These are phyloP conservation scores for Collybia nuda DNA, from an alignment of 768 basidiomycete genomes.

Conservation along the genomic window DNA sequence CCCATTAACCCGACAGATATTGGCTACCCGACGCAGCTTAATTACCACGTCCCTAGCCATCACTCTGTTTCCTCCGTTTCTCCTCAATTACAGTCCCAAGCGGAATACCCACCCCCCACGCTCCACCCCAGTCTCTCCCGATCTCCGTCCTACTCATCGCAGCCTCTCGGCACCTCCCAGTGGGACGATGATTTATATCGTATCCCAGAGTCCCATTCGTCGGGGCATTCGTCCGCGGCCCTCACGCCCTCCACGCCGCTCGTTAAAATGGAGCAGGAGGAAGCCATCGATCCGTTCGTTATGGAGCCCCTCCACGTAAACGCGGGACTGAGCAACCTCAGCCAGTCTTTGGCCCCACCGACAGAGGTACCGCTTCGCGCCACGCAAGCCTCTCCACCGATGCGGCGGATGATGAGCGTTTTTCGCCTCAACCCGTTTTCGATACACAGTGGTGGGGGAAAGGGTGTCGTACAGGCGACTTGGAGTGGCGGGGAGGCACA, in stretches of 20 bases:
- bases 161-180: slow-evolving; percentile 9
- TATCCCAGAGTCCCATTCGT: too few species aligned
- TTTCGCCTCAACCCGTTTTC: slow-evolving; percentile 79
- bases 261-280: slow-evolving; percentile 41
- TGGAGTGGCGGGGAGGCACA: slow-evolving; percentile 54
- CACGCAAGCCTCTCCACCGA: slow-evolving; percentile 66
- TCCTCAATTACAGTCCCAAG: slow-evolving; percentile 22
- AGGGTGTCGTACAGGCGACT: slow-evolving; percentile 31
- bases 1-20: background rate
- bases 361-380: slow-evolving; percentile 75
- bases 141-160: slow-evolving; percentile 20
- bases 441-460: slow-evolving; percentile 51
- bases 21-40: background rate
- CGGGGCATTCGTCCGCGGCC: background rate
- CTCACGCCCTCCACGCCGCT: slow-evolving; percentile 12
- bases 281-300: slow-evolving; percentile 40
- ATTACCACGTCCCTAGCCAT: background rate
- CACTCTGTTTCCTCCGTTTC: slow-evolving; percentile 8
- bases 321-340: slow-evolving; percentile 18
- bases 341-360: slow-evolving; percentile 48
- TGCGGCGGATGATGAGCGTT: slow-evolving; percentile 77
- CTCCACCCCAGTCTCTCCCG: slow-evolving; percentile 11
- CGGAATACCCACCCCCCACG: slow-evolving; percentile 2
- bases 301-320: slow-evolving; percentile 35
- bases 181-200: slow-evolving; percentile 8